These are phyloP conservation scores for Gardenia jasminoides DNA, from an alignment of 257 asterid genomes.

Conservation along the genomic window DNA sequence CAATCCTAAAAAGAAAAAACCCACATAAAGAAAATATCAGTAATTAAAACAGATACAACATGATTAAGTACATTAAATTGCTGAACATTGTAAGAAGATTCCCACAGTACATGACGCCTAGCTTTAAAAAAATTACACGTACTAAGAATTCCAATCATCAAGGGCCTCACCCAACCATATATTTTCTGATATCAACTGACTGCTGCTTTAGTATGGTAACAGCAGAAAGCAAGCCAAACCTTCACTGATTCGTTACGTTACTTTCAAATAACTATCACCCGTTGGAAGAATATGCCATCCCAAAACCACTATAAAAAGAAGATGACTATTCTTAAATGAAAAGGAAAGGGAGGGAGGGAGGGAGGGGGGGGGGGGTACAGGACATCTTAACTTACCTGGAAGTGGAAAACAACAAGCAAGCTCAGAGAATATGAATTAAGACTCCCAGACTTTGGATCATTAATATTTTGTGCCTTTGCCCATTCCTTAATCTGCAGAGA, in stretches of 20 bases:
- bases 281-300: background rate
- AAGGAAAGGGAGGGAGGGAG: background rate
- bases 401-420: conserved; percentile 86
- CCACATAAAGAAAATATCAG: background rate
- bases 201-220: background rate
- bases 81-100: background rate
- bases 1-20: background rate
- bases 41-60: background rate
- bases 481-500: conserved; percentile 92
- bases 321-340: background rate
- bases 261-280: background rate
- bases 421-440: conserved; percentile 81
- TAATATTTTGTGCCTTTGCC: conserved; percentile 78
- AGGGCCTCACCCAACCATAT: background rate
- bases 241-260: too few relatives aligned
- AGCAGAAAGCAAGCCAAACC: background rate
- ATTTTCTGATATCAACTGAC: background rate
- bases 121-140: background rate
- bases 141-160: background rate
- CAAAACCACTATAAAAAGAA: background rate
- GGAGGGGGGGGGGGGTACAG: background rate
- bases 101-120: background rate
- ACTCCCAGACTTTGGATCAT: conserved; percentile 77
- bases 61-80: background rate
- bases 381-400: conserved; percentile 58